Percentiles rank a stretch among this genome's conserved stretches.
These are phyloP conservation scores for Nicotiana tabacum DNA, from an alignment of 257 asterid genomes.

Conservation along the genomic window DNA sequence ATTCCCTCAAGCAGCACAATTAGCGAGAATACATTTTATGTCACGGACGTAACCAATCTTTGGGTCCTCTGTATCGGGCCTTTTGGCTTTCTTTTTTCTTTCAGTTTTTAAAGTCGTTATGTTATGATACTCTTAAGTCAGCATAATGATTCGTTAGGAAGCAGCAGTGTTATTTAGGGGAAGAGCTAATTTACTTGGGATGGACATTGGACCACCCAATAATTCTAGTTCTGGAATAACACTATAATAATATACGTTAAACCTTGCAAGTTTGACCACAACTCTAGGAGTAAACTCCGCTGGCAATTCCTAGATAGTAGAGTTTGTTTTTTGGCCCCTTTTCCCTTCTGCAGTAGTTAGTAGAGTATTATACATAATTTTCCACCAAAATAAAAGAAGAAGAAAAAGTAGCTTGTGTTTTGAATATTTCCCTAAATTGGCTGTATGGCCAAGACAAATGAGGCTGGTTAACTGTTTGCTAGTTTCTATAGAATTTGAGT, in stretches of 20 bases:
- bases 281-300: slow-evolving; percentile 9
- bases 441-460: not conserved
- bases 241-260: slow-evolving; percentile 11
- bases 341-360: not conserved
- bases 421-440: not conserved
- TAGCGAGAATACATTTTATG: not conserved
- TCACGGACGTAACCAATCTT: not conserved
- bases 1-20: not conserved
- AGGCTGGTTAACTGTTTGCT: not conserved
- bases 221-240: slow-evolving; percentile 32
- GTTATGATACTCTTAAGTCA: not conserved
- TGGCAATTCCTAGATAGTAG: slow-evolving; percentile 5
- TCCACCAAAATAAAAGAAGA: not conserved
- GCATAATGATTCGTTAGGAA: not conserved
- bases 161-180: slow-evolving; percentile 9
- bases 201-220: slow-evolving; percentile 28
- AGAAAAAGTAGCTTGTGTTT: not conserved
- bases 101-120: not conserved
- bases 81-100: not conserved
- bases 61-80: not conserved
- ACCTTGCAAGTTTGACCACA: slow-evolving; percentile 21
- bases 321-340: not conserved
- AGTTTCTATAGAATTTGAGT: not conserved
- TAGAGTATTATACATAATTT: not conserved
- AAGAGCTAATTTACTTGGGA: slow-evolving; percentile 24